phyloP scores from a whole-genome alignment of 164 flowering plant species.

The Tinospora cordifolia region DNA sequence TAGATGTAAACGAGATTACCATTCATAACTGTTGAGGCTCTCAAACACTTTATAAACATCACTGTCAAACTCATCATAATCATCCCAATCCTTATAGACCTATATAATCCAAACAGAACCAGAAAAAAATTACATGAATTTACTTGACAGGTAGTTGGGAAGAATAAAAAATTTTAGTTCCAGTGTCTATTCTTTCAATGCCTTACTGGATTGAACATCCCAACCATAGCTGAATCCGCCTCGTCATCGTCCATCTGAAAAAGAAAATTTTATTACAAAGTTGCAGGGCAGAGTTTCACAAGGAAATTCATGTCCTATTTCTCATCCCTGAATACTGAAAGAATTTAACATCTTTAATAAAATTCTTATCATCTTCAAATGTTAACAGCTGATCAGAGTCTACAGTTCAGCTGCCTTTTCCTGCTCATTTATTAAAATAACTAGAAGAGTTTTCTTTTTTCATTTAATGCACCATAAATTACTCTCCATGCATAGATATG shows the following conservation, averaged over 20 bases:
- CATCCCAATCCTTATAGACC: slow-evolving; percentile 12
- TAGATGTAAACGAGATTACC: slow-evolving; percentile 8
- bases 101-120: slow-evolving; percentile 9
- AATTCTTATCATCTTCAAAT: no score
- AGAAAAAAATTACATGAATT: background rate
- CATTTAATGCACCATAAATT: no score
- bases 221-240: slow-evolving; percentile 44
- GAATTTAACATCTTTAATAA: no score
- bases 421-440: no score
- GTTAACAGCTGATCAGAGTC: no score
- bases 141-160: background rate
- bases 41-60: background rate
- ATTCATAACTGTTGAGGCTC: slow-evolving; percentile 7
- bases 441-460: no score
- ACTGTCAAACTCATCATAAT: slow-evolving; percentile 16
- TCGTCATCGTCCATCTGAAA: slow-evolving; percentile 48
- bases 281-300: no score
- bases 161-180: background rate
- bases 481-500: no score
- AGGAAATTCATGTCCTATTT: no score
- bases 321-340: no score
- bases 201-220: slow-evolving; percentile 29
- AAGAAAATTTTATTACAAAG: background rate
- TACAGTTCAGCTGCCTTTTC: no score
- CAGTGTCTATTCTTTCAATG: background rate